Evolutionary conservation across 495 filamentous ascomycete species (phyloP), one percentile per base, ranked within the genome.

Genomic region (Tuber magnatum): DNA sequence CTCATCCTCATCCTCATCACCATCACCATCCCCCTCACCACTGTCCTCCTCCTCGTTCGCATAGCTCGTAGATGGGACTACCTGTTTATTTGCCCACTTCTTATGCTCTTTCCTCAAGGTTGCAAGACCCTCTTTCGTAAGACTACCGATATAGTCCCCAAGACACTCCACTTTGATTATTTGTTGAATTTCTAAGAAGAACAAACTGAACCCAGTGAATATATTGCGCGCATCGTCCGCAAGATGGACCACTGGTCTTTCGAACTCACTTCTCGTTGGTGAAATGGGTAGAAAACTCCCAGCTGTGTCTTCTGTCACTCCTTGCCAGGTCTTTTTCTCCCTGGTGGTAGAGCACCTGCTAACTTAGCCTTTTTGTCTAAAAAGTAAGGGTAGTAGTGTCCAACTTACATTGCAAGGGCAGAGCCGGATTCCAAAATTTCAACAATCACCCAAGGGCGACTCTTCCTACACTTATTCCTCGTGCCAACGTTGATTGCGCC

Each of bases 21-120:
- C 12, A 8, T 65, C 28, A 2, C 35, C 14, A 65, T 32, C 28
- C 16, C 35, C 40, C 61, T 76, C 70, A 75, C 71, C 78, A 81
- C 78, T 51, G 38, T 12, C 76, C 44, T 73, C 77, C 75, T 86
- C 85, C 42, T 86, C 86, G 70, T 85, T 85, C 70, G 86, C 84
- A 80, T 86, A 85, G 0, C 84, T 84, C 71, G 86, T 85, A 56
- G 83, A 85, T 24, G 84, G 83, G 76, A 85, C 77, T 41, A 65
- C 14, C 12, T 28, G 14, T 61, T 18, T 12, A 4, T 16, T 6
- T 35, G 16, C 28, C 56, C 56, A 65, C 32, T 1, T 65, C 56
- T 18, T 7, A 1, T 28, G 56, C 56, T 65, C n/a, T 1, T 32
- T 28, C 12, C 14, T 65, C 56, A 65, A 32, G 56, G 56, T 65